Evolutionary conservation across 768 basidiomycete genomes (phyloP).

Genomic region (Russula compacta): DNA sequence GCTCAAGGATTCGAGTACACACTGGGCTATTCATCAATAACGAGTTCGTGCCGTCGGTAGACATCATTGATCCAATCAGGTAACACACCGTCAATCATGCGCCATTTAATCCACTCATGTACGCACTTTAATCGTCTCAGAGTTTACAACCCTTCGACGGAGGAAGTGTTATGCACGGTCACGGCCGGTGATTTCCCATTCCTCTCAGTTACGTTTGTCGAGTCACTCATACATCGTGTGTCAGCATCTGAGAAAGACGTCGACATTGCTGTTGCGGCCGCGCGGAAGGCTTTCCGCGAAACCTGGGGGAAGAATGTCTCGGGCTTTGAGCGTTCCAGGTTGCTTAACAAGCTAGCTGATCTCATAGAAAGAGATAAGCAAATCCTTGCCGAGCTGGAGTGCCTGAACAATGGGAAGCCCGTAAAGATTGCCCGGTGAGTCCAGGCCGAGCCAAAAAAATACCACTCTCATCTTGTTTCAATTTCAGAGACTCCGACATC

Average conservation of each 20-base stretch:
- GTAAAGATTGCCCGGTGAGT: constrained; percentile 45
- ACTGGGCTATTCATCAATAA: constrained; percentile 91
- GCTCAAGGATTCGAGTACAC: constrained; percentile 45
- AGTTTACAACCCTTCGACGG: constrained; percentile 63
- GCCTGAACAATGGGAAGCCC: constrained; percentile 90
- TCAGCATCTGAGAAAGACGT: constrained; percentile 67
- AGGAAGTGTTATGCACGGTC: constrained; percentile 61
- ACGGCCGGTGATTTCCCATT: constrained; percentile 33
- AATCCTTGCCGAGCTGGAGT: constrained; percentile 75
- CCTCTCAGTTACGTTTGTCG: background rate
- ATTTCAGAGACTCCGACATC: constrained; percentile 68
- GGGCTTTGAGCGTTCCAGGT: constrained; percentile 70
- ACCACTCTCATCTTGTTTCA: background rate
- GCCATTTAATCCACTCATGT: background rate
- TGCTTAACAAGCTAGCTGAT: constrained; percentile 81
- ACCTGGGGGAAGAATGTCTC: constrained; percentile 87
- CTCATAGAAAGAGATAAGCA: constrained; percentile 81
- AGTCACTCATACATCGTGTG: background rate
- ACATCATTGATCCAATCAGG: constrained; percentile 57
- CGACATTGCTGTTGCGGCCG: constrained; percentile 75
- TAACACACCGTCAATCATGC: constrained; percentile 27
- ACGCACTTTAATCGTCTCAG: background rate
- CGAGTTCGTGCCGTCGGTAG: constrained; percentile 71
- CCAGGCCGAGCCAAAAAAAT: constrained; percentile 26
- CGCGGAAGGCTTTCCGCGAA: constrained; percentile 72